These are phyloP conservation scores for Huntiella decipiens DNA, from an alignment of 2,329 filamentous ascomycete genomes.

Conservation along the genomic window DNA sequence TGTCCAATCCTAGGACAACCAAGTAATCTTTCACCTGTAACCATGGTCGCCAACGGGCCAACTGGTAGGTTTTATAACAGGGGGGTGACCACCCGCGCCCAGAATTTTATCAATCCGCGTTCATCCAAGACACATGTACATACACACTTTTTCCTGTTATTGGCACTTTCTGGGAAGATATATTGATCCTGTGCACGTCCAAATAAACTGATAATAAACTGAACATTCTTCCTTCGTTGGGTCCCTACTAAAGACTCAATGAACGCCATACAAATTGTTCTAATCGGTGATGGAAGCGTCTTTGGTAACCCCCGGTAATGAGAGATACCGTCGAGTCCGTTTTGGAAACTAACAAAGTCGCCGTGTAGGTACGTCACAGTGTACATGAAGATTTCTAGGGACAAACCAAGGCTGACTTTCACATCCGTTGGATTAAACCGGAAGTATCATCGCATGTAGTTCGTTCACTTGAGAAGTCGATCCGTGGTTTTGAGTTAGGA, in stretches of 20 bases:
- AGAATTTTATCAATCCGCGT: conserved; percentile 81
- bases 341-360: conserved; percentile 87
- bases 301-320: conserved; percentile 45
- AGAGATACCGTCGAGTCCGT: conserved; percentile 86
- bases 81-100: conserved; percentile 78
- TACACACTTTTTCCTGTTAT: conserved; percentile 43
- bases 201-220: conserved; percentile 71
- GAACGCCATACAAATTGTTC: conserved; percentile 55
- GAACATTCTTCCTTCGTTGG: conserved; percentile 42
- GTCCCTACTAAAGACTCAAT: conserved; percentile 53
- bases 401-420: conserved; percentile 44
- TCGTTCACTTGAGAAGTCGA: too few relatives aligned
- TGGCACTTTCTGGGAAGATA: conserved; percentile 77
- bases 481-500: too few relatives aligned
- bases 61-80: conserved; percentile 34
- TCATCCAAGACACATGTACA: conserved; percentile 53
- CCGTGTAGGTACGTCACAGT: too few relatives aligned
- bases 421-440: too few relatives aligned
- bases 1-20: conserved; percentile 70
- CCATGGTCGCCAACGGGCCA: conserved; percentile 18
- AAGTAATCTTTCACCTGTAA: conserved; percentile 53
- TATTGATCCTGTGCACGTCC: conserved; percentile 86
- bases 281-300: conserved; percentile 51
- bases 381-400: conserved; percentile 79
- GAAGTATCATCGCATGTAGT: too few relatives aligned